Evolutionary conservation across 225 moss, liverwort and hornwort genomes (phyloP).

Genomic region (Sphagnum contortum): DNA sequence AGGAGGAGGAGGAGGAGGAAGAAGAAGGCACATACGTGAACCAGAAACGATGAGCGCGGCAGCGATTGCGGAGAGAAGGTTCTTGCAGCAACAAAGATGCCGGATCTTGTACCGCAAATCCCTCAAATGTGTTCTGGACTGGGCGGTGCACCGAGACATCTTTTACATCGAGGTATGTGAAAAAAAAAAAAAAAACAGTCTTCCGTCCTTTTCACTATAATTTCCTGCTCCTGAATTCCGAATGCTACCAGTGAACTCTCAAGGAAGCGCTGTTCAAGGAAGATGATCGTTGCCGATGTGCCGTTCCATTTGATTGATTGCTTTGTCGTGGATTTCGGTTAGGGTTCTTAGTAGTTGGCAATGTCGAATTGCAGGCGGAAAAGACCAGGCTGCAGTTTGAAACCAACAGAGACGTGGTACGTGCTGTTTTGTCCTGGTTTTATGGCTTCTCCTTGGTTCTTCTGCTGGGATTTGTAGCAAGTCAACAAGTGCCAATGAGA

Average conservation of each 20-base stretch:
- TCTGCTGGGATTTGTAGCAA: neutral
- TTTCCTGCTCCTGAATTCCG: too few species aligned
- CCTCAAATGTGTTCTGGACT: constrained; percentile 72
- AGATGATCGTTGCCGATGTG: too few species aligned
- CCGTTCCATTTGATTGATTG: too few species aligned
- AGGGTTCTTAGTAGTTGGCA: neutral
- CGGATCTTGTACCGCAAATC: constrained; percentile 67
- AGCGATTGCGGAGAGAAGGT: constrained; percentile 51
- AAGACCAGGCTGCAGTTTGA: constrained; percentile 77
- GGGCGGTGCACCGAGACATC: constrained; percentile 88
- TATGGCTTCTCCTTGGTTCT: neutral
- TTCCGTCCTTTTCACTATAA: too few species aligned
- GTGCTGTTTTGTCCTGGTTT: constrained; percentile 1
- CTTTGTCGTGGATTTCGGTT: neutral
- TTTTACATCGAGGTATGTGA: constrained; percentile 66
- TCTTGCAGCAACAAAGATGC: constrained; percentile 72
- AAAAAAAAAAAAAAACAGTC: too few species aligned
- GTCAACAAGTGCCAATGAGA: too few species aligned
- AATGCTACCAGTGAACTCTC: too few species aligned
- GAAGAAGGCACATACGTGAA: too few species aligned
- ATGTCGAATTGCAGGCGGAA: constrained; percentile 42
- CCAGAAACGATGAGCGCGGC: constrained; percentile 51
- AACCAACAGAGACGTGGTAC: constrained; percentile 74
- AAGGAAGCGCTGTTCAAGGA: too few species aligned
- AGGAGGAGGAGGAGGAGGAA: too few species aligned